A percentile compares a stretch with the other conserved stretches of the same genome.
Evolutionary conservation across 2,329 filamentous ascomycete species (phyloP).

Genomic region (Coleophoma crateriformis): DNA sequence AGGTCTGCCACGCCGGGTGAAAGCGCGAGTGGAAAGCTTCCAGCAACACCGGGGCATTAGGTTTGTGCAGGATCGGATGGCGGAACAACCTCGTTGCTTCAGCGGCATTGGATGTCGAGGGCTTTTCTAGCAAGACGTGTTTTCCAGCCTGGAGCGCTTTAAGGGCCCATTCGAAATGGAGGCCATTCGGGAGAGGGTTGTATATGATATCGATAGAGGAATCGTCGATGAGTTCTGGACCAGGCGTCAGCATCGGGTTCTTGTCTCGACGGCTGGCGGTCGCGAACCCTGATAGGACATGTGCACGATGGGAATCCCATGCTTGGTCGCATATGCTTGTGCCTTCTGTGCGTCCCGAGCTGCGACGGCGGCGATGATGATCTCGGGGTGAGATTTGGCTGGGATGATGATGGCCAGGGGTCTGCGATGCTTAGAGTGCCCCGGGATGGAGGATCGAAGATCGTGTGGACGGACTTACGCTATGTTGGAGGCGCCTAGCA

Average conservation of each 20-base stretch:
- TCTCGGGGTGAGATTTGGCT: slow-evolving; percentile 45
- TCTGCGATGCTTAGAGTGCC: slow-evolving; percentile 15
- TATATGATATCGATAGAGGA: slow-evolving; percentile 42
- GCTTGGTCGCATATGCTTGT: slow-evolving; percentile 41
- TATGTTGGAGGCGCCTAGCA: slow-evolving; percentile 29
- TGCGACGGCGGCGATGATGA: slow-evolving; percentile 46
- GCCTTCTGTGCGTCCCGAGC: slow-evolving; percentile 43
- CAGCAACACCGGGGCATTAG: slow-evolving; percentile 38
- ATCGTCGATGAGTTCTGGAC: slow-evolving; percentile 31
- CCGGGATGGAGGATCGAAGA: slow-evolving; percentile 2
- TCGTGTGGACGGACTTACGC: slow-evolving; percentile 18
- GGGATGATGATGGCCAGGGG: slow-evolving; percentile 39
- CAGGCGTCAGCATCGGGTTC: background rate
- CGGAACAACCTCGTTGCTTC: slow-evolving; percentile 41
- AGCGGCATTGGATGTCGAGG: slow-evolving; percentile 36
- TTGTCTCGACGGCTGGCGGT: background rate
- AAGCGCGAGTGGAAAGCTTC: slow-evolving; percentile 49
- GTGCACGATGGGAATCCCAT: slow-evolving; percentile 44
- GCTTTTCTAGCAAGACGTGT: slow-evolving; percentile 52
- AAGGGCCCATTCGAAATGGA: slow-evolving; percentile 41
- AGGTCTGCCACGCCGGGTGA: slow-evolving; percentile 40
- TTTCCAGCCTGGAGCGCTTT: slow-evolving; percentile 43
- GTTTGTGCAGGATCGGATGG: slow-evolving; percentile 26
- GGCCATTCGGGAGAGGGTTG: slow-evolving; percentile 39
- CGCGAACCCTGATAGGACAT: slow-evolving; percentile 40